phyloP scores from a whole-genome alignment of 495 filamentous ascomycete genomes.

The Talaromyces nanjingensis region DNA sequence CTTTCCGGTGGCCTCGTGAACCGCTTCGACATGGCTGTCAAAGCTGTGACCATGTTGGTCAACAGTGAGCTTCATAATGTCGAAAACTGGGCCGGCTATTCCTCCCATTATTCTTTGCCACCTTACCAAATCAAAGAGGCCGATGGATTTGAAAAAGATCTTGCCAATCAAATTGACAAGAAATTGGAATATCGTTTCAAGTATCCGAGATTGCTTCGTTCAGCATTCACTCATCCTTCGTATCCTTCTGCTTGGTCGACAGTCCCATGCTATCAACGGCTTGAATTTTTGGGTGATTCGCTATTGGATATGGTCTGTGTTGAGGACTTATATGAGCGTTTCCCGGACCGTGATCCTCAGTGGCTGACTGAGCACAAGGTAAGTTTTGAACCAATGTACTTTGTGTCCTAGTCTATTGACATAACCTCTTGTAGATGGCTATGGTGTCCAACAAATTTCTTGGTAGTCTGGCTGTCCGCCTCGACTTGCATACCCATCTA shows the following conservation, averaged over 20 bases:
- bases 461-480: constrained; percentile 67
- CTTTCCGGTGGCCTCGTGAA: constrained; percentile 50
- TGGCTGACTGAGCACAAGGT: constrained; percentile 98
- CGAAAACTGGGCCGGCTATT: constrained; percentile 65
- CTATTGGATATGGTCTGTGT: constrained; percentile 85
- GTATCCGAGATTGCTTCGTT: constrained; percentile 68
- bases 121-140: constrained; percentile 55
- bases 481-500: constrained; percentile 72
- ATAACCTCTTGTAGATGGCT: constrained; percentile 55
- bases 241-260: constrained; percentile 63
- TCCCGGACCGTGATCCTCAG: constrained; percentile 78
- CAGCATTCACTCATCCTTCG: constrained; percentile 86
- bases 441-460: constrained; percentile 98
- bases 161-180: constrained; percentile 56
- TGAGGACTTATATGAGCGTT: constrained; percentile 67
- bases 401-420: neutral
- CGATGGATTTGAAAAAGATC: constrained; percentile 49
- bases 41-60: constrained; percentile 74
- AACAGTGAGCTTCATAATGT: constrained; percentile 59
- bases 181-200: constrained; percentile 75
- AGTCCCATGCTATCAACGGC: constrained; percentile 82
- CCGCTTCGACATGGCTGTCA: constrained; percentile 72
- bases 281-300: constrained; percentile 91
- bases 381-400: constrained; percentile 6
- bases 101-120: constrained; percentile 60